Base-by-base conservation (phyloP, 805 yeast species). In the Torulaspora delbrueckii region DNA sequence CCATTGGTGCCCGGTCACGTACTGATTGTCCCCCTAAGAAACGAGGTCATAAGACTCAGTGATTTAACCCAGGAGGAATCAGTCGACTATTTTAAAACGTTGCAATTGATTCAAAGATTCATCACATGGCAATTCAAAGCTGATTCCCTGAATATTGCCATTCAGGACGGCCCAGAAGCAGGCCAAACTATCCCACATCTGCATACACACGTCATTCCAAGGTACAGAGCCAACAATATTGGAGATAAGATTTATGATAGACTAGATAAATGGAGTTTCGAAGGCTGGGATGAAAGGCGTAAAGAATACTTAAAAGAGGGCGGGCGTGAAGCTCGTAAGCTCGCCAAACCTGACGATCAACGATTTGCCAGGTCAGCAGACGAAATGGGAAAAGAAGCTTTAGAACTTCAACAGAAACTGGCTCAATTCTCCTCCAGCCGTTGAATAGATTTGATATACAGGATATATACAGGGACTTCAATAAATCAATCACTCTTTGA, bases 151-250 rank as follows among this genome's bases (percentile, higher is more conserved):
- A 95, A 95, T 60, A 75, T 93, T 32, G 91, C 97, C 8, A 87
- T 95, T 48, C 99, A 93, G 63, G 99, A 93, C 62, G 99, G 99
- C 0, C 86, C 89, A 0, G 88, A 88, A 40, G 91, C 97, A 1
- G 99, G 99, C 3, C 99, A 93, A 62, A 79, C 90, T n/a, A 82
- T 93, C 2, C 96, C 97, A 4, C 99, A 93, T 66, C 74, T 91
- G 24, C 99, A 93, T 64, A 84, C 96, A 16, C 99, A 93, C 63
- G 68, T 93, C 14, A 89, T 93, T 16, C 99, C 99, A 5, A 74
- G 99, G 33, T 81, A 75, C 61, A 72, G 70, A 41, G 52, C 63
- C 9, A 63, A 73, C 37, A 83, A 81, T 48, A 66, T 79, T 38
- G 88, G 88, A 1, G 96, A 87, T 61, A 81, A 78, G 32, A 75